Percentiles rank a stretch among this genome's conserved stretches.
phyloP scores from a whole-genome alignment of 352 stramenopile genomes.

The Globisporangium spinosum region DNA sequence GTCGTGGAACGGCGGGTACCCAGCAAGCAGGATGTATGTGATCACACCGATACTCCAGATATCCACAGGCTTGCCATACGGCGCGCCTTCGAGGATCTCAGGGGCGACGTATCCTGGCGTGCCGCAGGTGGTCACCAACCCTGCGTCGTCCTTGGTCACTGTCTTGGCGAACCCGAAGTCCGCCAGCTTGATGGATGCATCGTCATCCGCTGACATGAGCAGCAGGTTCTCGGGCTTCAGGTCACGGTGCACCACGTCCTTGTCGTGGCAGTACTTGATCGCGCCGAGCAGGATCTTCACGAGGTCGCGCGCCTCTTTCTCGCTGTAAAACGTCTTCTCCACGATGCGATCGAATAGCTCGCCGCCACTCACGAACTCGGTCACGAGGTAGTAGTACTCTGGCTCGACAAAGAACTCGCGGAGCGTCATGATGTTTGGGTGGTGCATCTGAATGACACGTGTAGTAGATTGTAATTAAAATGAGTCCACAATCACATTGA shows the following conservation, averaged over 20 bases:
- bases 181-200: constrained; percentile 89
- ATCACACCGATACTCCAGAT: constrained; percentile 91
- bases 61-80: constrained; percentile 79
- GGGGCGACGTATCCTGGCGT: constrained; percentile 77
- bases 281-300: constrained; percentile 76
- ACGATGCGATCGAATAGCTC: constrained; percentile 91
- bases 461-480: neutral
- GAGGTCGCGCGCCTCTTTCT: constrained; percentile 80
- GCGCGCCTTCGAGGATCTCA: constrained; percentile 67
- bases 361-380: constrained; percentile 80
- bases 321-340: constrained; percentile 83
- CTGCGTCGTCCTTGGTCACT: constrained; percentile 52
- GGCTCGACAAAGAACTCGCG: constrained; percentile 89
- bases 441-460: constrained; percentile 46
- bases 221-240: constrained; percentile 89
- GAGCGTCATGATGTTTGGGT: constrained; percentile 89
- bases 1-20: constrained; percentile 90
- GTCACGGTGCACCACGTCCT: constrained; percentile 80
- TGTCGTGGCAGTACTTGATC: constrained; percentile 88
- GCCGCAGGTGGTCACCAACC: constrained; percentile 70
- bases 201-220: constrained; percentile 75
- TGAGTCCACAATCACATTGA: neutral
- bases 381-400: constrained; percentile 89
- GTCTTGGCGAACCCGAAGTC: constrained; percentile 93
- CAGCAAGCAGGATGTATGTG: constrained; percentile 83